Evolutionary conservation across 2,329 filamentous ascomycete species (phyloP).

Genomic region (Penicillium oxalicum): DNA sequence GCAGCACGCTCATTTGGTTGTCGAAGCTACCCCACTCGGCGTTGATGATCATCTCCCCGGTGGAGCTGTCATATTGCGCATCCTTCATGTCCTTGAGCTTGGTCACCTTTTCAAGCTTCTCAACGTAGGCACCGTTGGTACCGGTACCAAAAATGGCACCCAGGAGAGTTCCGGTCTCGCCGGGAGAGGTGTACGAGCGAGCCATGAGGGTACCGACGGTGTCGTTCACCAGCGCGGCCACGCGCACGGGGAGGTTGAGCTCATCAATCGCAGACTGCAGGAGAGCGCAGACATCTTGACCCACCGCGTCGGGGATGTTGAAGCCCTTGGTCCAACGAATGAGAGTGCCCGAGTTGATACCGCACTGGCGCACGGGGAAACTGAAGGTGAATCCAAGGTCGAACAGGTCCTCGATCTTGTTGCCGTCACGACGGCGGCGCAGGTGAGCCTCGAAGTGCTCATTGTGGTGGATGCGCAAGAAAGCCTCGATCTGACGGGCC

Average conservation of each 20-base stretch:
- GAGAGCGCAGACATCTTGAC: constrained; percentile 87
- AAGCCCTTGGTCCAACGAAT: constrained; percentile 99
- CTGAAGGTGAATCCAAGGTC: constrained; percentile 98
- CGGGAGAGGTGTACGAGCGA: constrained; percentile 86
- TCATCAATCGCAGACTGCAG: constrained; percentile 85
- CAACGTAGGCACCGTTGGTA: constrained; percentile 94
- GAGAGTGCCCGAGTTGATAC: constrained; percentile 89
- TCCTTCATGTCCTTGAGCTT: constrained; percentile 60
- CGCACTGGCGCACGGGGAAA: constrained; percentile 89
- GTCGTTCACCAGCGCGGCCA: constrained; percentile 95
- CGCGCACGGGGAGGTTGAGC: constrained; percentile 78
- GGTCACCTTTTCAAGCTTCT: constrained; percentile 78
- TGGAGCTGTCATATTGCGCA: constrained; percentile 63
- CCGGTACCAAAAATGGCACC: constrained; percentile 97
- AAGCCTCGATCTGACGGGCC: constrained; percentile 83
- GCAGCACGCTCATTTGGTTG: constrained; percentile 82
- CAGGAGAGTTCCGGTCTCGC: constrained; percentile 79
- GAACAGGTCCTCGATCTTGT: constrained; percentile 71
- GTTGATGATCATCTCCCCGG: constrained; percentile 95
- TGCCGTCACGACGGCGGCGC: constrained; percentile 57
- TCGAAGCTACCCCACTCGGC: constrained; percentile 99
- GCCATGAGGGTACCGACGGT: constrained; percentile 98
- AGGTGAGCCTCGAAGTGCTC: constrained; percentile 74
- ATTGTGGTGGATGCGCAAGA: constrained; percentile 79
- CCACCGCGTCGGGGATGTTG: constrained; percentile 88